These are phyloP conservation scores for Phytophthora rubi DNA, from an alignment of 352 stramenopile species.

Conservation along the genomic window DNA sequence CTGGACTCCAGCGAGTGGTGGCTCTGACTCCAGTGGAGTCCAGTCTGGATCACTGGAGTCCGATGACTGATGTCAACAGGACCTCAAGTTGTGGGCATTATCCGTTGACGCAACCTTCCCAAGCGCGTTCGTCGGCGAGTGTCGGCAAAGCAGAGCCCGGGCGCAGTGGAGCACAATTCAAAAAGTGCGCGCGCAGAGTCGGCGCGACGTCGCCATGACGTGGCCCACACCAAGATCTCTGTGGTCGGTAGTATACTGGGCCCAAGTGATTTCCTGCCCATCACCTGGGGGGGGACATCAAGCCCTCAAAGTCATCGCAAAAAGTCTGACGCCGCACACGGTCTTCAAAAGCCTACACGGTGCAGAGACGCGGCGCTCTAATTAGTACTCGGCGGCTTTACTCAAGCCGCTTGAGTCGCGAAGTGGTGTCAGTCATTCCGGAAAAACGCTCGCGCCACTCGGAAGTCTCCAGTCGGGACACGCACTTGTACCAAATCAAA, in stretches of 20 bases:
- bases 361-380: background rate
- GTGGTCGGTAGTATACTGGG: constrained; percentile 22
- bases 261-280: background rate
- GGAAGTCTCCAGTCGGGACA: background rate
- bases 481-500: no score
- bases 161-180: constrained; percentile 13
- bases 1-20: no score
- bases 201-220: background rate
- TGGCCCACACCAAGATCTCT: constrained; percentile 24
- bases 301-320: constrained; percentile 1
- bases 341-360: constrained; percentile 30
- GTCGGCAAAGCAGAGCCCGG: background rate
- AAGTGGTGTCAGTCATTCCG: constrained; percentile 19
- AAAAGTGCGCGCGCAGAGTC: background rate
- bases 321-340: constrained; percentile 22
- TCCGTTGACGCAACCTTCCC: background rate
- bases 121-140: background rate
- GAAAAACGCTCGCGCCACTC: constrained; percentile 11
- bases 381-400: constrained; percentile 31
- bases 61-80: no score
- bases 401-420: background rate
- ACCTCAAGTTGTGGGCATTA: background rate
- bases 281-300: background rate
- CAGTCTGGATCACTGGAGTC: no score
- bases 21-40: no score